Evolutionary conservation across 2,329 filamentous ascomycete genomes (phyloP).

Genomic region (Venturia effusa): DNA sequence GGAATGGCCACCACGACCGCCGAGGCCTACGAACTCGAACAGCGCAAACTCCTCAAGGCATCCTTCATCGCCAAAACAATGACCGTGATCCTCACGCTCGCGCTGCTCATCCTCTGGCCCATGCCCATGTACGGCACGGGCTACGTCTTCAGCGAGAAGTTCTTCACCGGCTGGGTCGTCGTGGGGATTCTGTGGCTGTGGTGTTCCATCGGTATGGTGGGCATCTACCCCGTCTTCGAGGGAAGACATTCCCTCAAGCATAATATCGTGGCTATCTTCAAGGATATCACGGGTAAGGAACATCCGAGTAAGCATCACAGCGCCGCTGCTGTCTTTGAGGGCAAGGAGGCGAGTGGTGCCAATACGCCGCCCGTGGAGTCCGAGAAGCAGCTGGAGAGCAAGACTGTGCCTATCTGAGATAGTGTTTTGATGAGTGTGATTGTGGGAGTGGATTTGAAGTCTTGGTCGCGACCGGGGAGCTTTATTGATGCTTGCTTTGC

Average conservation of each 20-base stretch:
- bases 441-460: neutral
- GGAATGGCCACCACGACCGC: conserved; percentile 19
- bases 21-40: conserved; percentile 16
- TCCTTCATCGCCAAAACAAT: conserved; percentile 13
- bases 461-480: too few relatives aligned
- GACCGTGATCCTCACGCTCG: conserved; percentile 15
- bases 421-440: too few relatives aligned
- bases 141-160: conserved; percentile 15
- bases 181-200: conserved; percentile 18
- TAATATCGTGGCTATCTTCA: neutral
- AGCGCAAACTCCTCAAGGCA: conserved; percentile 14
- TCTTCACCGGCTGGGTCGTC: conserved; percentile 20
- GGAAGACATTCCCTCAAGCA: neutral
- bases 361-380: neutral
- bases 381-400: neutral
- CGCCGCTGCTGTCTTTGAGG: neutral
- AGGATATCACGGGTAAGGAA: neutral
- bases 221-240: conserved; percentile 8
- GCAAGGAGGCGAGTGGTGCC: neutral
- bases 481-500: neutral
- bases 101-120: conserved; percentile 17
- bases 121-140: conserved; percentile 18
- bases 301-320: neutral
- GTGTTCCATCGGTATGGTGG: conserved; percentile 7
- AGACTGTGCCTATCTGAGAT: neutral